Evolutionary conservation across 805 yeast genomes (phyloP).

Genomic region (Candida silvatica): DNA sequence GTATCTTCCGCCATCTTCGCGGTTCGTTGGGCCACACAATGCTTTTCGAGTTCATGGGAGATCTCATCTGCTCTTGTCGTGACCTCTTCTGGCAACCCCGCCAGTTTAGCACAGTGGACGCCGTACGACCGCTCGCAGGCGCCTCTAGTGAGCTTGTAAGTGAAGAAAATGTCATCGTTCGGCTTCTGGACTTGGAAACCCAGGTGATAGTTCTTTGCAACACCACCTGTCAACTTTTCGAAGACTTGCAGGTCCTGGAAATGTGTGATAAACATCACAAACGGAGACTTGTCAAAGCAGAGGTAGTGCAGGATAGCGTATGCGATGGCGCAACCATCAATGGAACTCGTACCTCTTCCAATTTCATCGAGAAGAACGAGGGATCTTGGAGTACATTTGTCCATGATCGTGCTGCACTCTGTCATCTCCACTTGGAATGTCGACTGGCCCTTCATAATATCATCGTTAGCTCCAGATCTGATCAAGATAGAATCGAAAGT

Average conservation of each 20-base stretch:
- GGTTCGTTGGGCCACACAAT: slow-evolving; percentile 12
- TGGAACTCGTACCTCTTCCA: slow-evolving; percentile 62
- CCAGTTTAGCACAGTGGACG: slow-evolving; percentile 73
- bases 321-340: slow-evolving; percentile 80
- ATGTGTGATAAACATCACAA: slow-evolving; percentile 78
- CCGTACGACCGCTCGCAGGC: slow-evolving; percentile 66
- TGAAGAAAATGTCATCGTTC: slow-evolving; percentile 31
- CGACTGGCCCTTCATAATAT: slow-evolving; percentile 65
- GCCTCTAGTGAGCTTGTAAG: slow-evolving; percentile 43
- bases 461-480: slow-evolving; percentile 80
- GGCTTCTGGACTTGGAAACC: slow-evolving; percentile 30
- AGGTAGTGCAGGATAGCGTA: slow-evolving; percentile 58
- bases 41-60: slow-evolving; percentile 21
- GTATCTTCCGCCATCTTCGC: slow-evolving; percentile 6
- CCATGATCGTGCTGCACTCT: slow-evolving; percentile 54
- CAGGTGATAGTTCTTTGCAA: slow-evolving; percentile 62
- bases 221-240: slow-evolving; percentile 26
- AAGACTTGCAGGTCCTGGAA: slow-evolving; percentile 58
- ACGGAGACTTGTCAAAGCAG: slow-evolving; percentile 34
- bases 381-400: slow-evolving; percentile 38
- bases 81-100: slow-evolving; percentile 45
- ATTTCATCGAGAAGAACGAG: slow-evolving; percentile 66
- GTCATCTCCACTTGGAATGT: slow-evolving; percentile 75
- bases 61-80: slow-evolving; percentile 34
- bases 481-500: slow-evolving; percentile 46